Base-by-base conservation (phyloP, 495 filamentous ascomycete genomes). In the Xylaria venustula region DNA sequence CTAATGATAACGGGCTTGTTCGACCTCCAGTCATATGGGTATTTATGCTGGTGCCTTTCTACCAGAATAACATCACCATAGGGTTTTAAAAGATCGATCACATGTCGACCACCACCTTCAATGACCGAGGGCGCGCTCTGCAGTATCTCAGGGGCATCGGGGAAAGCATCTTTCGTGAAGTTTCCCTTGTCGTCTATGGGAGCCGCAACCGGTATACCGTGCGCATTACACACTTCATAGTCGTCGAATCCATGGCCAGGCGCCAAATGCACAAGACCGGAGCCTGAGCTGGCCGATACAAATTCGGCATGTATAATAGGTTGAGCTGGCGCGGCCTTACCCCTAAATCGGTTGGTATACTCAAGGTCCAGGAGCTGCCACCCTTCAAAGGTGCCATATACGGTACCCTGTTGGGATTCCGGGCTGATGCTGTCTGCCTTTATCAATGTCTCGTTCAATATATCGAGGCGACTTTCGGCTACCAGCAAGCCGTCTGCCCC, bases 231-330 rank as follows among this genome's bases (percentile, higher is more conserved):
- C 7, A 90, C 85, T 60, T 92, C 83, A 64, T 98, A 99, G 72
- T 99, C 94, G 34, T 99, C 94, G 79, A 96, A 92, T 37, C 94
- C 94, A 67, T 98, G 95, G 1, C 95, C 94, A 20, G 94, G 93
- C 9, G 94, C 94, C 50, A 90, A 83, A 75, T 99, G 94, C 41
- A 98, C 95, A 23, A 99, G 78, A 15, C 94, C 94, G 46, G 94
- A 90, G 19, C 94, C 94, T 25, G 93, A 95, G 34, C 87, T 85
- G 0, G 87, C 85, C 7, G 91, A 88, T 15, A 98, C 95, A 73
- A 97, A 98, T 58, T 89, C 81, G 4, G 90, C 95, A 52, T 87
- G 81, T 49, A 98, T 82, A 15, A 98, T 76, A 0, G 85, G 87
- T 58, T 91, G 90, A 2, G 80, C 66, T 19, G 75, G 67, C 44